Evolutionary conservation across 2,329 filamentous ascomycete species (phyloP), one percentile per base, ranked within the genome.

Genomic region (Fusarium marasasianum): DNA sequence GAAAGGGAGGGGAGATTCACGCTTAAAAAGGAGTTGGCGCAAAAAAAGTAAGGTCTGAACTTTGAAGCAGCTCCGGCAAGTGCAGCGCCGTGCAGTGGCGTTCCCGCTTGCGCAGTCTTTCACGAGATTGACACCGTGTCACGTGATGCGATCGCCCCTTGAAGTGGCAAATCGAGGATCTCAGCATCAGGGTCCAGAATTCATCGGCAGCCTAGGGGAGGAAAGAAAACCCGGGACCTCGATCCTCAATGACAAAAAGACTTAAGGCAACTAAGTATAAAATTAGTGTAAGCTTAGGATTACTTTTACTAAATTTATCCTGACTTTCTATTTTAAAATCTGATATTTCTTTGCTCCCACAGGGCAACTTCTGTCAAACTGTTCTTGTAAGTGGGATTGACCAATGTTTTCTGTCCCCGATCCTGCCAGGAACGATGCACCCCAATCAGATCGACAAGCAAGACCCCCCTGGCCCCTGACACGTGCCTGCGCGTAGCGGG

Each of bases 401-500:
- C 35, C 51, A 41, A 29, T 55, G 20, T 55, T 55, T 55, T 55
- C 20, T 55, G 51, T 55, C 51, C 35, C 11, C 35, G 35, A 41
- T 41, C 51, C 20, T 55, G 51, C 35, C 59, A 70, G 66, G 66
- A 48, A 70, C 66, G 44, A 70, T 70, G 66, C 40, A 70, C 66
- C 67, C 67, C 66, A 70, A 70, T 70, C 59, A 71, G 67, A 70
- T 70, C 67, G 59, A 65, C 66, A 74, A 68, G 69, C 59, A 55
- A 62, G 15, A 60, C 41, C 58, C 45, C 45, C 51, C 26, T 33
- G 64, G 40, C 55, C 50, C 57, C 29, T 43, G 37, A 13, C 80
- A 81, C 78, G 80, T 81, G 80, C 78, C 69, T 79, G 78, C 81
- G 80, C 78, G 81, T 80, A 76, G 78, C 62, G 79, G 74, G 76